Evolutionary conservation across 2,329 filamentous ascomycete genomes (phyloP).

Genomic region (Macrophomina pseudophaseolina): DNA sequence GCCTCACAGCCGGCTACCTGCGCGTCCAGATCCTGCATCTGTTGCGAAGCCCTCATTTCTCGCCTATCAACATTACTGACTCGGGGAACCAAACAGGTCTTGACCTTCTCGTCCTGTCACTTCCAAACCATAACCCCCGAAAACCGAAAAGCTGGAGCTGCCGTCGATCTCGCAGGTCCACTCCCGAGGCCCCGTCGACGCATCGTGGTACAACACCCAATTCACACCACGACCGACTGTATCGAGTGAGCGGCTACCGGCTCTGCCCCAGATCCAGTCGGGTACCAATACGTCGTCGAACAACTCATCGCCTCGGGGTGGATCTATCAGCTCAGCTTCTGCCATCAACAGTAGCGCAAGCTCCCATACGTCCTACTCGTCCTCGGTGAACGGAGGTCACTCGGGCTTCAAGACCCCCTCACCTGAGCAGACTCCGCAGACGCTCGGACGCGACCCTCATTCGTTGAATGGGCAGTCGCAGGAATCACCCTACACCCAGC

Average conservation of each 20-base stretch:
- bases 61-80: conserved; percentile 29
- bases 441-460: conserved; percentile 42
- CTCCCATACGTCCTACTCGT: conserved; percentile 62
- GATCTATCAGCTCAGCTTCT: conserved; percentile 69
- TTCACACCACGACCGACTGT: conserved; percentile 67
- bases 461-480: conserved; percentile 45
- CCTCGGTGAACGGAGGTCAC: conserved; percentile 57
- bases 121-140: conserved; percentile 34
- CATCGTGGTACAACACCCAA: conserved; percentile 71
- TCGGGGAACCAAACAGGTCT: conserved; percentile 11
- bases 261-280: conserved; percentile 71
- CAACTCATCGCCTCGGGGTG: conserved; percentile 75
- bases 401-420: conserved; percentile 78
- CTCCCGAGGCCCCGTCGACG: conserved; percentile 76
- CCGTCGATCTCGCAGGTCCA: conserved; percentile 84
- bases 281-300: conserved; percentile 69
- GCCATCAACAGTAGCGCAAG: conserved; percentile 56
- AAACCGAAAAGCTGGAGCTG: conserved; percentile 93
- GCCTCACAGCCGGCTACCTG: conserved; percentile 23
- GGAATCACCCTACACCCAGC: conserved; percentile 46
- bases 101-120: conserved; percentile 23
- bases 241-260: conserved; percentile 76
- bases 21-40: conserved; percentile 25
- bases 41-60: conserved; percentile 29
- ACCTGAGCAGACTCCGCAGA: conserved; percentile 64